phyloP scores from a whole-genome alignment of 1,284 basidiomycete genomes.

The Ganoderma multipileum region DNA sequence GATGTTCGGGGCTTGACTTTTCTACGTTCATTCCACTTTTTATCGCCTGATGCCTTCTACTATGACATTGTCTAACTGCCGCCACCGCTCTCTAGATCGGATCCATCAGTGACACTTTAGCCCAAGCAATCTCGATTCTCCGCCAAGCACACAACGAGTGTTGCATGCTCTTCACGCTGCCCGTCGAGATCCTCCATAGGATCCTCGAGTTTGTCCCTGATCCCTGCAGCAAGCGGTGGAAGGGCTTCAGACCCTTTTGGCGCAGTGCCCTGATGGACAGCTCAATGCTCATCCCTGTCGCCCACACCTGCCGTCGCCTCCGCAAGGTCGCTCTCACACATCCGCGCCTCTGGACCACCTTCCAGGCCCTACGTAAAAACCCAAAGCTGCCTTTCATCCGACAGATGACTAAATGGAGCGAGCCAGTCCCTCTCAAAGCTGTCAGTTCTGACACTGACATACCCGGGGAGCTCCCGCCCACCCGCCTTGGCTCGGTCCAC shows the following conservation, averaged over 20 bases:
- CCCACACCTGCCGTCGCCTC: conserved; percentile 6
- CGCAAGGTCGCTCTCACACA: conserved; percentile 4
- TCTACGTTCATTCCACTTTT: too few relatives aligned
- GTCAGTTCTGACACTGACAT: not conserved
- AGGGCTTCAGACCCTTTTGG: not conserved
- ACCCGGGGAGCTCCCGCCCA: not conserved
- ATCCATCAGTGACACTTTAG: not conserved
- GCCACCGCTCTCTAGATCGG: not conserved
- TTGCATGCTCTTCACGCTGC: conserved; percentile 3
- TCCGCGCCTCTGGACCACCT: conserved; percentile 5
- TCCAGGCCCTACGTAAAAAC: not conserved
- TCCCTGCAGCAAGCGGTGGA: not conserved
- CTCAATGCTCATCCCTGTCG: conserved; percentile 2
- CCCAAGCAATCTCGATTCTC: not conserved
- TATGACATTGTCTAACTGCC: not conserved
- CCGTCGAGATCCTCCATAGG: conserved; percentile 1
- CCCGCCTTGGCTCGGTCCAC: not conserved
- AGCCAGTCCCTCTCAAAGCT: not conserved
- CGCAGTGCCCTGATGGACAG: not conserved
- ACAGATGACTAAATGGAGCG: not conserved
- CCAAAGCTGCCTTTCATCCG: not conserved
- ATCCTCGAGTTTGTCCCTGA: conserved; percentile 8
- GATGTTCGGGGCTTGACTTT: too few relatives aligned
- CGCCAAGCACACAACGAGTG: conserved; percentile 3
- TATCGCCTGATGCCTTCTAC: too few relatives aligned